Conservation (phyloP, 2,329 filamentous ascomycete species). For the Neopestalotiopsis rosae region DNA sequence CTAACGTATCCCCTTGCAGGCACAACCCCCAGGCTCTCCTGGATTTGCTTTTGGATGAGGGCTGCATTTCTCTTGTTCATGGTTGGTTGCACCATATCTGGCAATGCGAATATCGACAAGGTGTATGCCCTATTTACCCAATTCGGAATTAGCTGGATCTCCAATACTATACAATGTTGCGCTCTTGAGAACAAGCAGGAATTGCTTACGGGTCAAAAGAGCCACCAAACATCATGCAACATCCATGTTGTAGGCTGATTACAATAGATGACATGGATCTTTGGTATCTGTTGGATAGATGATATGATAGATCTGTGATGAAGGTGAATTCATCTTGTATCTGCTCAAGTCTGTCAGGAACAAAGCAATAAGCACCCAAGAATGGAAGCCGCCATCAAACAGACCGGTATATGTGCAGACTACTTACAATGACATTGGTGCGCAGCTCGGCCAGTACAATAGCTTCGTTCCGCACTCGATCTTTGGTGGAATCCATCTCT, state of each 20-base stretch:
- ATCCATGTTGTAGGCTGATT: constrained; percentile 76
- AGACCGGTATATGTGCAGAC: neutral
- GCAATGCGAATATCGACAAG: constrained; percentile 74
- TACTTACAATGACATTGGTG: constrained; percentile 66
- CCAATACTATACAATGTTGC: no score
- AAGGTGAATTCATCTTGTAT: constrained; percentile 78
- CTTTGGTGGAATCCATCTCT: constrained; percentile 41
- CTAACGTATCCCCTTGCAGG: constrained; percentile 73
- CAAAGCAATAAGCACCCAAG: neutral
- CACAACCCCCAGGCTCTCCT: constrained; percentile 70
- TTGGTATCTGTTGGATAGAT: constrained; percentile 77
- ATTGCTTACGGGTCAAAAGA: constrained; percentile 67
- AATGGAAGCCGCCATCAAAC: neutral
- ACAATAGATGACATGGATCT: constrained; percentile 76
- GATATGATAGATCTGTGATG: constrained; percentile 74
- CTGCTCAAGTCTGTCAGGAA: constrained; percentile 42
- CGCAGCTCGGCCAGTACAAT: constrained; percentile 68
- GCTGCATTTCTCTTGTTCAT: constrained; percentile 82
- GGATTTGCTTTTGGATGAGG: constrained; percentile 78
- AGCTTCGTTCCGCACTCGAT: constrained; percentile 58
- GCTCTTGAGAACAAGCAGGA: neutral
- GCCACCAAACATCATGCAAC: constrained; percentile 76
- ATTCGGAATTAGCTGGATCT: no score
- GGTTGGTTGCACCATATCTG: constrained; percentile 70
- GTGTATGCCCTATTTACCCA: constrained; percentile 65